Percentiles rank a stretch among this genome's conserved stretches.
phyloP scores from a whole-genome alignment of 192 early-diverging fungal species.

The Ramicandelaber brevisporus region DNA sequence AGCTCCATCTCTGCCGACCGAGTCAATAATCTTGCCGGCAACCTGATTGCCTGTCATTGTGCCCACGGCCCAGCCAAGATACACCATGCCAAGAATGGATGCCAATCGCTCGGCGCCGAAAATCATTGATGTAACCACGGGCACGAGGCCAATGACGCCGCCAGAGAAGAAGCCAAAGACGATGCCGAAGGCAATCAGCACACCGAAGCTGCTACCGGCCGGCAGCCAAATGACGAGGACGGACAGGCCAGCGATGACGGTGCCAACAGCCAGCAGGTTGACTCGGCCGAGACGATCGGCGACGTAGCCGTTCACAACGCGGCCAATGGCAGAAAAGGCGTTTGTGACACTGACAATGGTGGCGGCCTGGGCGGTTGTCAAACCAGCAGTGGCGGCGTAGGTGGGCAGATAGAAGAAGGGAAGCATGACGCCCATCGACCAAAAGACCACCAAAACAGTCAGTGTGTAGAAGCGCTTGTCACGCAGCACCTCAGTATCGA shows the following conservation, averaged over 20 bases:
- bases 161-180: conserved; percentile 28
- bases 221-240: conserved; percentile 23
- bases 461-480: conserved; percentile 17
- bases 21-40: conserved; percentile 21
- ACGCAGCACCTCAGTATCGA: conserved; percentile 16
- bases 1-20: too few species aligned
- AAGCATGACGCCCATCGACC: conserved; percentile 23
- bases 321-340: conserved; percentile 27
- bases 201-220: conserved; percentile 13
- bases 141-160: conserved; percentile 22
- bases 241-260: conserved; percentile 11
- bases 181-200: conserved; percentile 16
- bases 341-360: conserved; percentile 36
- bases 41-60: conserved; percentile 20
- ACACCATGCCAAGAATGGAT: conserved; percentile 24
- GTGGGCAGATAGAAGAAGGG: conserved; percentile 25
- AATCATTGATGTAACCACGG: conserved; percentile 21
- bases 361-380: conserved; percentile 13
- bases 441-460: conserved; percentile 10
- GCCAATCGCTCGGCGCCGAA: conserved; percentile 24
- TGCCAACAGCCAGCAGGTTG: conserved; percentile 24
- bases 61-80: conserved; percentile 20
- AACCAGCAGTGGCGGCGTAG: conserved; percentile 12
- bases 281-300: conserved; percentile 27
- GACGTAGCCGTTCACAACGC: conserved; percentile 28